Conservation (phyloP, 371 early-diverging fungal genomes). For the Syncephalastrum sp. region DNA sequence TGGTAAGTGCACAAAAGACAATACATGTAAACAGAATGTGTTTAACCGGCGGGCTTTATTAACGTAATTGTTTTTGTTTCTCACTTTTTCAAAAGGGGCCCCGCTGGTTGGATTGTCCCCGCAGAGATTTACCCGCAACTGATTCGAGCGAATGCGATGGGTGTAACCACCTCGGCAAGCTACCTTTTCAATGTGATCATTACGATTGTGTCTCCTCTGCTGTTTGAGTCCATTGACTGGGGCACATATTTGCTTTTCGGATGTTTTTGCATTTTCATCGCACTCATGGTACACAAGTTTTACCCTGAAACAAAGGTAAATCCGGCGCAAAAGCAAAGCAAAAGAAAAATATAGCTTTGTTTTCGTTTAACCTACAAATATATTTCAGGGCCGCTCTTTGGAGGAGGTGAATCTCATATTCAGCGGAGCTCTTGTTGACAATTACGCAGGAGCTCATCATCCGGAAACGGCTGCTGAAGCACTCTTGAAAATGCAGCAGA, state of each 20-base stretch:
- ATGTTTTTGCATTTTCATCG: constrained; percentile 52
- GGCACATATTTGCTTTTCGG: constrained; percentile 66
- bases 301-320: constrained; percentile 77
- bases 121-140: constrained; percentile 79
- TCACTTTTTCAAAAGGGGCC: constrained; percentile 55
- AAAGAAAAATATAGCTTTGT: background rate
- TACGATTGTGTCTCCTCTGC: constrained; percentile 55
- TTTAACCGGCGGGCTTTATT: background rate
- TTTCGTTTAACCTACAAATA: background rate
- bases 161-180: constrained; percentile 80
- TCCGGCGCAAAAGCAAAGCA: no score
- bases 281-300: constrained; percentile 59
- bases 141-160: constrained; percentile 77
- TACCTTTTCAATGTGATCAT: constrained; percentile 73
- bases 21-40: no score
- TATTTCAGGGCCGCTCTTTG: constrained; percentile 28
- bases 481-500: constrained; percentile 15
- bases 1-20: constrained; percentile 3
- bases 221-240: constrained; percentile 57
- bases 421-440: constrained; percentile 45
- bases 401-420: constrained; percentile 50
- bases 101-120: constrained; percentile 88
- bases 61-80: background rate
- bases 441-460: constrained; percentile 46
- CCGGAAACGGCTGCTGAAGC: constrained; percentile 52